These are phyloP conservation scores for Taxillus chinensis DNA, from an alignment of 164 flowering plant species.

Conservation along the genomic window DNA sequence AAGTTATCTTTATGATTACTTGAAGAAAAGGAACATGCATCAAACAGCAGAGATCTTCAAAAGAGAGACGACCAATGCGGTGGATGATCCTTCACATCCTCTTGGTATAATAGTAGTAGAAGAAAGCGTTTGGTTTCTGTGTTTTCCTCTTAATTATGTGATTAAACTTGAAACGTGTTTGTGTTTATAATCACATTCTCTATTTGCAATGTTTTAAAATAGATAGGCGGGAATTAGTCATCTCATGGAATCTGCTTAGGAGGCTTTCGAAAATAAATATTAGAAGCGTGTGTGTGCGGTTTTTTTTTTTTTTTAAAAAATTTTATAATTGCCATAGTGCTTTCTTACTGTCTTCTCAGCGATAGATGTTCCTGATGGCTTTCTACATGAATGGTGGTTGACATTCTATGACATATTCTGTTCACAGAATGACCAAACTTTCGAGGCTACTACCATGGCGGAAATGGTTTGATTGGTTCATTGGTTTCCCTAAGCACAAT, in stretches of 20 bases:
- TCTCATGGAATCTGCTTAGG: no score
- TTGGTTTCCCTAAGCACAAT: background rate
- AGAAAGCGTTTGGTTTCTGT: background rate
- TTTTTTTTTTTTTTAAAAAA: no score
- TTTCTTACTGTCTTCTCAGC: background rate
- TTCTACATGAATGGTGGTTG: slow-evolving; percentile 9
- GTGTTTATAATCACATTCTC: background rate
- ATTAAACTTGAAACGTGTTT: background rate
- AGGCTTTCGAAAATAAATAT: no score
- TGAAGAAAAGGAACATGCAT: slow-evolving; percentile 2
- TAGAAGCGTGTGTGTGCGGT: no score
- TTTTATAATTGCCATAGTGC: no score
- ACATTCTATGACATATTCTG: slow-evolving; percentile 1
- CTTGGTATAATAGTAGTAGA: background rate
- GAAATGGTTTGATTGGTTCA: background rate
- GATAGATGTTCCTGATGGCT: slow-evolving; percentile 8
- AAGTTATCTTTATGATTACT: slow-evolving; percentile 7
- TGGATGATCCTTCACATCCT: background rate
- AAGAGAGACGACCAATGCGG: background rate
- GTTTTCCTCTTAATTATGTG: background rate
- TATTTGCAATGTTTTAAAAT: background rate
- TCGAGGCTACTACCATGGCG: background rate
- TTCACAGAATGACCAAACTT: background rate
- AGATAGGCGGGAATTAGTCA: no score
- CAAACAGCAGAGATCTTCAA: slow-evolving; percentile 5